Conservation (phyloP, 2,329 filamentous ascomycete species). For the Reticulascus tulasneorum region DNA sequence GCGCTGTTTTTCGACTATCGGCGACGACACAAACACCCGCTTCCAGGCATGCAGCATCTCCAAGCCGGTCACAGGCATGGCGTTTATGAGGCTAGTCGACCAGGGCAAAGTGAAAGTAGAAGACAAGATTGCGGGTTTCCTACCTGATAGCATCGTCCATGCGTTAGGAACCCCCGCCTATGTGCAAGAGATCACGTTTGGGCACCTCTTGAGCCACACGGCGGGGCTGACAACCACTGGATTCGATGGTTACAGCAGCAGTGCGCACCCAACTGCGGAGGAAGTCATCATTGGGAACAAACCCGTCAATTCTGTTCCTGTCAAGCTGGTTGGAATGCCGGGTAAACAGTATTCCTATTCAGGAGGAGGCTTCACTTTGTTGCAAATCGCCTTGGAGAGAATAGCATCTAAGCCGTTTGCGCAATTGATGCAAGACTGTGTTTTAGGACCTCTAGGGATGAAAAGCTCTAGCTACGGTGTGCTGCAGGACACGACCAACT, state of each 20-base stretch:
- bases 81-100: conserved; percentile 5
- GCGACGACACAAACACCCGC: not conserved
- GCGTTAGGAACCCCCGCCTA: not conserved
- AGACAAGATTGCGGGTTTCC: conserved; percentile 2
- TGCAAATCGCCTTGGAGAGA: conserved; percentile 7
- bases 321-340: not conserved
- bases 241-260: conserved; percentile 1
- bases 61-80: conserved; percentile 3
- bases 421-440: not conserved
- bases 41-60: conserved; percentile 9
- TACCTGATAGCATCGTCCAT: conserved; percentile 3
- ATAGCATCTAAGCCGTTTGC: not conserved
- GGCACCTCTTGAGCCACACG: conserved; percentile 4
- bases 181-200: conserved; percentile 1
- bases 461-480: conserved; percentile 1
- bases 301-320: conserved; percentile 4
- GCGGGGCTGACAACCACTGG: conserved; percentile 1
- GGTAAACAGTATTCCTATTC: conserved; percentile 4
- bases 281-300: conserved; percentile 11
- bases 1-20: conserved; percentile 6
- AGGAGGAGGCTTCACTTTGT: conserved; percentile 5
- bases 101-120: conserved; percentile 2
- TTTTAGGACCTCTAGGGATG: conserved; percentile 4
- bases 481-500: too few relatives aligned
- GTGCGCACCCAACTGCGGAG: conserved; percentile 3